Conservation (phyloP, 768 basidiomycete genomes). For the Dioszegia crocea region DNA sequence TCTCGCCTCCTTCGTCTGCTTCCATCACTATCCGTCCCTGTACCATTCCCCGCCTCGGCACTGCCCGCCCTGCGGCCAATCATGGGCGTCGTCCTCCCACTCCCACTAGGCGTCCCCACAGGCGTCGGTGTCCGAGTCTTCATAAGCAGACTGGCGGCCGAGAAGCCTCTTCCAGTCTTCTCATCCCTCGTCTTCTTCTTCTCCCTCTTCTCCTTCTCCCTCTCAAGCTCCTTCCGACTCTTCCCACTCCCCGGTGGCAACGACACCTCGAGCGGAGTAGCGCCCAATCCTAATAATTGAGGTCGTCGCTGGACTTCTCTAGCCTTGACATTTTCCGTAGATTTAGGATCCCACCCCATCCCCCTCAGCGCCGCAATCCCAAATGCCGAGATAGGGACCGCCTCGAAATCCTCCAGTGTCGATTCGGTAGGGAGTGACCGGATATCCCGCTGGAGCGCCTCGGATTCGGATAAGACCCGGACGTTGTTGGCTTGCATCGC, state of each 20-base stretch:
- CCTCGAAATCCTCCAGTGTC: constrained; percentile 77
- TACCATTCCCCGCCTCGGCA: constrained; percentile 1
- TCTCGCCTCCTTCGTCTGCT: constrained; percentile 16
- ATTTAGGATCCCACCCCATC: constrained; percentile 79
- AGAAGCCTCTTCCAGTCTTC: constrained; percentile 67
- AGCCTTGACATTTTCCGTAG: constrained; percentile 66
- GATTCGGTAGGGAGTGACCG: constrained; percentile 61
- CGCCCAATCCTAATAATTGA: constrained; percentile 84
- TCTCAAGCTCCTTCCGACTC: constrained; percentile 23
- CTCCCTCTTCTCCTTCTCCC: constrained; percentile 19
- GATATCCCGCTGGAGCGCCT: constrained; percentile 80
- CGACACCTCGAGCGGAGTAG: constrained; percentile 73
- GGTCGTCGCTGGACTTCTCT: constrained; percentile 79
- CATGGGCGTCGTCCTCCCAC: constrained; percentile 2
- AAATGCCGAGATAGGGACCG: constrained; percentile 86
- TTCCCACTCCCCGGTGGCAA: constrained; percentile 54
- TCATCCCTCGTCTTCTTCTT: constrained; percentile 50
- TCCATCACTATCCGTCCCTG: constrained; percentile 12
- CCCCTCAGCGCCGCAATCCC: constrained; percentile 88
- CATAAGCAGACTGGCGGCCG: constrained; percentile 61
- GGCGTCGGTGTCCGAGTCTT: constrained; percentile 66
- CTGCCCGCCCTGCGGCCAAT: constrained; percentile 9
- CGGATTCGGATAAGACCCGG: constrained; percentile 64
- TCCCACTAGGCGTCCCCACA: constrained; percentile 13
- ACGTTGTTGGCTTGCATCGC: constrained; percentile 16